Evolutionary conservation across 352 stramenopile species (phyloP).

Genomic region (Phytophthora macrochlamydospora): DNA sequence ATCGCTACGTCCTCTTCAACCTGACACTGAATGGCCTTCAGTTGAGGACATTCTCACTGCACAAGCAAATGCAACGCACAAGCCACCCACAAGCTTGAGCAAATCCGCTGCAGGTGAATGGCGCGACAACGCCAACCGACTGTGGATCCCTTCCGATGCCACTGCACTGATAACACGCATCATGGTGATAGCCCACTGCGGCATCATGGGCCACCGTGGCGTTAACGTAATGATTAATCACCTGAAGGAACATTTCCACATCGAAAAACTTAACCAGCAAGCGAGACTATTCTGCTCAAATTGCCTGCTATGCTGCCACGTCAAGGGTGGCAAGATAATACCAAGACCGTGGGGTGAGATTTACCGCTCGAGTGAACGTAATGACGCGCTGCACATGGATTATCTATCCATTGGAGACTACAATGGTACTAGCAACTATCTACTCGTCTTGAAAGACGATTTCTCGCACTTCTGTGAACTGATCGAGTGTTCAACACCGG

Average conservation of each 20-base stretch:
- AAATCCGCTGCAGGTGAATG: no score
- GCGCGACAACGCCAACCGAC: no score
- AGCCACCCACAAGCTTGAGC: no score
- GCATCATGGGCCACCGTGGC: not conserved
- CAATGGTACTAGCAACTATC: constrained; percentile 1
- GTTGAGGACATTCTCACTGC: no score
- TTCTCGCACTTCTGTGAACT: constrained; percentile 9
- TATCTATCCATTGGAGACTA: constrained; percentile 9
- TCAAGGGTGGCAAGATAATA: constrained; percentile 6
- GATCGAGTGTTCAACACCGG: not conserved
- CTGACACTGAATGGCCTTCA: no score
- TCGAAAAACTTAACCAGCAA: not conserved
- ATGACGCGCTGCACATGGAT: constrained; percentile 7
- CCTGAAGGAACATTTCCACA: not conserved
- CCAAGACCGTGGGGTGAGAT: not conserved
- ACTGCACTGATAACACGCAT: no score
- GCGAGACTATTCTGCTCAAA: not conserved
- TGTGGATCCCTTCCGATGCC: no score
- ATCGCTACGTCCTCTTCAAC: no score
- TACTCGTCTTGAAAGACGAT: constrained; percentile 7
- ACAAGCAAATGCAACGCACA: no score
- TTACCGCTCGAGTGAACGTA: not conserved
- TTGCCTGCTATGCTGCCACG: constrained; percentile 8
- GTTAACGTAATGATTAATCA: constrained; percentile 5
- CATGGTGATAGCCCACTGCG: no score